Evolutionary conservation across 2,329 filamentous ascomycete species (phyloP).

Genomic region (Tympanopsis confertula): DNA sequence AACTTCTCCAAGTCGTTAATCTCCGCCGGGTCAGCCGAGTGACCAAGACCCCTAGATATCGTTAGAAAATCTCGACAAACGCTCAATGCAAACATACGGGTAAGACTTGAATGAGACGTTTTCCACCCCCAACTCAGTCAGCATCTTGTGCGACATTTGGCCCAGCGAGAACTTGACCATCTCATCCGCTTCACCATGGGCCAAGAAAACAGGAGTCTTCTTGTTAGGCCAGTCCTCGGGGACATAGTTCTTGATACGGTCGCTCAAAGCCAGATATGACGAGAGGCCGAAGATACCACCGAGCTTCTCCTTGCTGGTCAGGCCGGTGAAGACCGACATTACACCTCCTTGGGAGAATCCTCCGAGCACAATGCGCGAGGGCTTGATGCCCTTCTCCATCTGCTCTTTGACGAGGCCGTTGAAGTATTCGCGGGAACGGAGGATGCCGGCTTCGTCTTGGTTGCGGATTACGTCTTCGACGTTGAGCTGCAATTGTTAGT

Average conservation of each 20-base stretch:
- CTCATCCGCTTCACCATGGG: slow-evolving; percentile 44
- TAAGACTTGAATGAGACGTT: slow-evolving; percentile 48
- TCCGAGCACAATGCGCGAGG: slow-evolving; percentile 47
- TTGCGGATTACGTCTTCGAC: background rate
- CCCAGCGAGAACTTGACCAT: slow-evolving; percentile 46
- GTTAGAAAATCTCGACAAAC: slow-evolving; percentile 1
- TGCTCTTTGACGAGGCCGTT: slow-evolving; percentile 48
- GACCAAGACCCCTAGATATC: slow-evolving; percentile 30
- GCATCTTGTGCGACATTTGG: slow-evolving; percentile 33
- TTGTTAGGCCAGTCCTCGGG: slow-evolving; percentile 37
- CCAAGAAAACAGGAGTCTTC: slow-evolving; percentile 52
- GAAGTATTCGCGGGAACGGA: slow-evolving; percentile 46
- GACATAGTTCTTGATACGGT: slow-evolving; percentile 38
- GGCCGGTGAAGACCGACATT: slow-evolving; percentile 46
- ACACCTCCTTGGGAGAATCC: slow-evolving; percentile 49
- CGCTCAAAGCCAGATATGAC: slow-evolving; percentile 46
- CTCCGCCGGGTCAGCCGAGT: slow-evolving; percentile 46
- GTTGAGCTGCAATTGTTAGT: no score
- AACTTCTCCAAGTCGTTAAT: slow-evolving; percentile 50
- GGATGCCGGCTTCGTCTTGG: slow-evolving; percentile 36
- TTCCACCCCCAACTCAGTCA: slow-evolving; percentile 43
- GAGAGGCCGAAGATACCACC: slow-evolving; percentile 53
- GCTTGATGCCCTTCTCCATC: slow-evolving; percentile 47
- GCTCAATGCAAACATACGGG: slow-evolving; percentile 22
- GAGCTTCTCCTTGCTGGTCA: slow-evolving; percentile 44